phyloP scores from a whole-genome alignment of 179 eudicot genomes.

The Vitellaria paradoxa region DNA sequence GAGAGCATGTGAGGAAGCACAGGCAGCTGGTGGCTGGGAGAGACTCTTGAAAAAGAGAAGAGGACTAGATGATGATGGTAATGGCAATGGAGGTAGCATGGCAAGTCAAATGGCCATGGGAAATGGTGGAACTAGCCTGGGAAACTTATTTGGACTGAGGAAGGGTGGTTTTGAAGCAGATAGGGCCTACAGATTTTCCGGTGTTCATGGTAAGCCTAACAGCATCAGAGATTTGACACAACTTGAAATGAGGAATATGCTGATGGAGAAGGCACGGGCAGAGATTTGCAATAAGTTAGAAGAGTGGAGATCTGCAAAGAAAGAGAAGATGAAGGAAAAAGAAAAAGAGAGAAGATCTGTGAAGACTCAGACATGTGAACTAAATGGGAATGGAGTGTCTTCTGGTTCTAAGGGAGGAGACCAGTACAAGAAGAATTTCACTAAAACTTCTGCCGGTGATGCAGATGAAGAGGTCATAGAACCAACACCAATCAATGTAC shows the following conservation, averaged over 20 bases:
- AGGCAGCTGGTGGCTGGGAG: conserved; percentile 16
- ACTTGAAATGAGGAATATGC: conserved; percentile 43
- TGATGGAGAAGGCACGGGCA: conserved; percentile 55
- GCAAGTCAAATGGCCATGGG: conserved; percentile 21
- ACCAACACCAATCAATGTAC: conserved; percentile 61
- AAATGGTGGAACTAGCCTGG: conserved; percentile 14
- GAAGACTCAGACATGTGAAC: conserved; percentile 24
- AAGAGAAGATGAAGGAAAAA: conserved; percentile 26
- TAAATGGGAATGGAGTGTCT: conserved; percentile 31
- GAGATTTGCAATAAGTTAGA: conserved; percentile 47
- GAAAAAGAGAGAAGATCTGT: conserved; percentile 28
- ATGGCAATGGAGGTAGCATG: conserved; percentile 12
- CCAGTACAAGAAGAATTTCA: conserved; percentile 11
- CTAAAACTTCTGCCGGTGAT: conserved; percentile 16
- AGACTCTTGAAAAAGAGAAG: conserved; percentile 31
- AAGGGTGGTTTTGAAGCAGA: conserved; percentile 9
- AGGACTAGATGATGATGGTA: conserved; percentile 27
- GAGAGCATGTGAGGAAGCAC: conserved; percentile 56
- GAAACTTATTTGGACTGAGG: conserved; percentile 2
- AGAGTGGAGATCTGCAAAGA: conserved; percentile 37
- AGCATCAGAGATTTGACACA: conserved; percentile 44
- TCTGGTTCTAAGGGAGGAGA: conserved; percentile 12
- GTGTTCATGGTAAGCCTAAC: conserved; percentile 19
- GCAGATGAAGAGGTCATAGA: conserved; percentile 25
- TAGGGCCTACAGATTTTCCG: conserved; percentile 21